phyloP scores from a whole-genome alignment of 2,329 filamentous ascomycete genomes.

The Lasiodiplodia sp. region DNA sequence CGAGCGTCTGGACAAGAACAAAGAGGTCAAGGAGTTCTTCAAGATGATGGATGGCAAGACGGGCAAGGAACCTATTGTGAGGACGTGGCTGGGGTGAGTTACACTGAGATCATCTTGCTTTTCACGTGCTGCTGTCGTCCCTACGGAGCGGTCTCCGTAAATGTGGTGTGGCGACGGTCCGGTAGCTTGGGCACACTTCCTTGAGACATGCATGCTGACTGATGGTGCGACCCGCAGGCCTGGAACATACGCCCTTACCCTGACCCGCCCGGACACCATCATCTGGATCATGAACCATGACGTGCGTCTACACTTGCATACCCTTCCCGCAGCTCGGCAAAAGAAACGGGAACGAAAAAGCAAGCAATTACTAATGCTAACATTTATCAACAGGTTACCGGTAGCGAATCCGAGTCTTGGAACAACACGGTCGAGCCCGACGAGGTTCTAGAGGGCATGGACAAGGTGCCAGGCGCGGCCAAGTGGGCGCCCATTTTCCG shows the following conservation, averaged over 20 bases:
- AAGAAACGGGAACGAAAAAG: too few species aligned
- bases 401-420: constrained; percentile 55
- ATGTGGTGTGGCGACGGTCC: not conserved
- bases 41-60: constrained; percentile 48
- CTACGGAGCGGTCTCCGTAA: not conserved
- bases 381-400: constrained; percentile 46
- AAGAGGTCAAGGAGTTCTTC: constrained; percentile 57
- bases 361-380: not conserved
- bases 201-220: constrained; percentile 23
- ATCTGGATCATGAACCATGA: constrained; percentile 61
- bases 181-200: constrained; percentile 28
- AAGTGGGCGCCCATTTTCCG: constrained; percentile 57
- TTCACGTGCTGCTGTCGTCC: constrained; percentile 29
- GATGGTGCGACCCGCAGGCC: constrained; percentile 33
- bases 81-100: constrained; percentile 51
- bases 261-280: constrained; percentile 56
- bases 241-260: constrained; percentile 54
- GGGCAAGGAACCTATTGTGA: constrained; percentile 52
- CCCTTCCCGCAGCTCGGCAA: not conserved
- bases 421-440: constrained; percentile 55
- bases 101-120: not conserved
- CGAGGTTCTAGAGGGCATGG: constrained; percentile 56
- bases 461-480: constrained; percentile 51
- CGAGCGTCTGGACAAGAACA: constrained; percentile 54
- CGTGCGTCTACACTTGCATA: constrained; percentile 35